phyloP scores from a whole-genome alignment of 2,329 filamentous ascomycete genomes.

The Microcyclospora pomicola region DNA sequence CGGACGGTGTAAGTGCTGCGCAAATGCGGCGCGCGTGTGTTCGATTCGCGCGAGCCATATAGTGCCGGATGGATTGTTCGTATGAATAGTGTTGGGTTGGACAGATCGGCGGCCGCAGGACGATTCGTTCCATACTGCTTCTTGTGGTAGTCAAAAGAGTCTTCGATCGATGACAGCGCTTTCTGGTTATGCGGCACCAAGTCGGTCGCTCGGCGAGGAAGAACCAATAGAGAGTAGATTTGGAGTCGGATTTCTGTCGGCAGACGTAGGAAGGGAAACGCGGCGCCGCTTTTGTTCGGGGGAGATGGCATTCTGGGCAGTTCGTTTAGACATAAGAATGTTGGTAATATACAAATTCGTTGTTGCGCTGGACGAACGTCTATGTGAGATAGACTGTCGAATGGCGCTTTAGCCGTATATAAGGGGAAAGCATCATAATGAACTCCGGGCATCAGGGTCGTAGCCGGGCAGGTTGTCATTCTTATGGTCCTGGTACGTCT shows the following conservation, averaged over 20 bases:
- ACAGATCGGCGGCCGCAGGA: conserved; percentile 7
- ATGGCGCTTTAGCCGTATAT: no score
- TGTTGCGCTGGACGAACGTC: no score
- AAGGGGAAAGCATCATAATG: no score
- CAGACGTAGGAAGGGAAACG: conserved; percentile 26
- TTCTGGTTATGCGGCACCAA: conserved; percentile 20
- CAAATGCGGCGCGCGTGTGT: conserved; percentile 13
- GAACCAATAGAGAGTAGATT: conserved; percentile 33
- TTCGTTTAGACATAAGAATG: conserved; percentile 7
- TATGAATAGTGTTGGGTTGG: conserved; percentile 26
- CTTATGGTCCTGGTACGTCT: no score
- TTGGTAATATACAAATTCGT: no score
- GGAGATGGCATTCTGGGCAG: conserved; percentile 7
- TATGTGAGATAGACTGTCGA: no score
- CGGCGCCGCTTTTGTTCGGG: background rate
- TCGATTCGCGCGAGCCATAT: conserved; percentile 13
- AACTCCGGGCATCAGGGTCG: no score
- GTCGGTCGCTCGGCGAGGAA: conserved; percentile 18
- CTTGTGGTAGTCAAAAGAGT: conserved; percentile 30
- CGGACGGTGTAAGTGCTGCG: conserved; percentile 28
- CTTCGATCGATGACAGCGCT: conserved; percentile 22
- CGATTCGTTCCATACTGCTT: conserved; percentile 9
- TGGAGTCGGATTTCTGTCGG: conserved; percentile 34
- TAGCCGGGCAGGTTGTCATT: no score
- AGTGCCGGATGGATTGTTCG: conserved; percentile 30